Evolutionary conservation across 1,139 yeast genomes (phyloP).

Genomic region (Taiozyma onychis): DNA sequence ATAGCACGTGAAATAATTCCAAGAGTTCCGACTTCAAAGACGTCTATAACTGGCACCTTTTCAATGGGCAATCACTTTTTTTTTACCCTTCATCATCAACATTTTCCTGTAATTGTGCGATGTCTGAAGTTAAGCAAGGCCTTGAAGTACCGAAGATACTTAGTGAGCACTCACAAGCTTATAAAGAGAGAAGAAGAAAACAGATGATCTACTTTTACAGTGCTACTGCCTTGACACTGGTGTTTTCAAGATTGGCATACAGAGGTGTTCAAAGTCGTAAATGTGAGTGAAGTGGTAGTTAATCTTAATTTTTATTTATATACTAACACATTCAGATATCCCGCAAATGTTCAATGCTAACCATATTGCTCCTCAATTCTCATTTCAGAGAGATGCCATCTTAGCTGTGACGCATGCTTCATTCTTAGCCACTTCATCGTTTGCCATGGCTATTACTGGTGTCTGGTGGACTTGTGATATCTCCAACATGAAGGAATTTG

Average conservation of each 20-base stretch:
- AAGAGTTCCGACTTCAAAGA: neutral
- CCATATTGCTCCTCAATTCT: constrained; percentile 79
- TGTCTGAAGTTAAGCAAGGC: constrained; percentile 11
- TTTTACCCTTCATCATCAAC: neutral
- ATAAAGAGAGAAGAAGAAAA: constrained; percentile 47
- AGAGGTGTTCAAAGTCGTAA: constrained; percentile 69
- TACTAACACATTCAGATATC: constrained; percentile 31
- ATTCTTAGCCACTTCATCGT: constrained; percentile 62
- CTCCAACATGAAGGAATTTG: constrained; percentile 62
- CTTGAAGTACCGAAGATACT: constrained; percentile 14
- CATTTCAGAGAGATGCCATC: constrained; percentile 78
- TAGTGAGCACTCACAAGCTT: constrained; percentile 10
- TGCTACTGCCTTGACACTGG: constrained; percentile 65
- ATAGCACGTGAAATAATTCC: neutral
- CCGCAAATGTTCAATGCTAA: constrained; percentile 83
- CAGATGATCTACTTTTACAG: constrained; percentile 73
- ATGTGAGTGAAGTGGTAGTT: constrained; percentile 35
- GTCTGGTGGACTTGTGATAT: constrained; percentile 78
- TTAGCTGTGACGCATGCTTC: constrained; percentile 84
- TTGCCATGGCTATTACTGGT: constrained; percentile 71
- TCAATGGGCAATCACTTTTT: too few relatives aligned
- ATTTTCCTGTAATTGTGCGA: neutral
- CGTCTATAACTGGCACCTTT: neutral
- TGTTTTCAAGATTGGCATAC: constrained; percentile 69
- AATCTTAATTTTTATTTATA: neutral